Conservation (phyloP, 2,329 filamentous ascomycete species). For the Nigrograna mackinnonii region DNA sequence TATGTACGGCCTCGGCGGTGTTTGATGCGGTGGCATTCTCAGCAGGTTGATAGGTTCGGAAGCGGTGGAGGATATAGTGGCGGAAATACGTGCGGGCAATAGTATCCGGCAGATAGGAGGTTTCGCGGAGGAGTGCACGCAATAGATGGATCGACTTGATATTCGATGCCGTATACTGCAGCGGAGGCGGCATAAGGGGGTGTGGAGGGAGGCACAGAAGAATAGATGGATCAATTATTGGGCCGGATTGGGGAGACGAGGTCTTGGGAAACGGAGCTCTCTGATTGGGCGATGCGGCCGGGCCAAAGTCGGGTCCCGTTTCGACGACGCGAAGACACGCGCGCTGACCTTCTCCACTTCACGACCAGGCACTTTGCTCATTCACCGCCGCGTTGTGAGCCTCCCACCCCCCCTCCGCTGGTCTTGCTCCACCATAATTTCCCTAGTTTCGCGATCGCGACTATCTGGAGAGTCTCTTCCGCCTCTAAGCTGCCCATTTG, state of each 20-base stretch:
- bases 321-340: conserved; percentile 10
- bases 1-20: conserved; percentile 8
- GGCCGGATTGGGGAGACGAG: background rate
- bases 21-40: conserved; percentile 20
- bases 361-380: background rate
- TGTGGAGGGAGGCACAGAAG: conserved; percentile 1
- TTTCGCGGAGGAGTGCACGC: conserved; percentile 61
- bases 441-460: no score
- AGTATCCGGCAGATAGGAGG: conserved; percentile 63
- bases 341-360: conserved; percentile 2
- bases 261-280: background rate
- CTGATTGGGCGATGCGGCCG: conserved; percentile 18
- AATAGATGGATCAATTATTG: background rate
- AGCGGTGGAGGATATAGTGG: conserved; percentile 52
- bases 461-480: no score
- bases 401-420: no score
- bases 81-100: conserved; percentile 55
- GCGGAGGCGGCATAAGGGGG: conserved; percentile 14
- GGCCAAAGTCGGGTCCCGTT: background rate
- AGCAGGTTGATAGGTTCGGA: conserved; percentile 47
- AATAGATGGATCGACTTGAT: conserved; percentile 50
- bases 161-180: conserved; percentile 16
- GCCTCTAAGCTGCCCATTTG: no score
- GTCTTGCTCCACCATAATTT: no score
- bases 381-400: background rate